phyloP scores from a whole-genome alignment of 2,329 filamentous ascomycete genomes.

The Colletotrichum godetiae region DNA sequence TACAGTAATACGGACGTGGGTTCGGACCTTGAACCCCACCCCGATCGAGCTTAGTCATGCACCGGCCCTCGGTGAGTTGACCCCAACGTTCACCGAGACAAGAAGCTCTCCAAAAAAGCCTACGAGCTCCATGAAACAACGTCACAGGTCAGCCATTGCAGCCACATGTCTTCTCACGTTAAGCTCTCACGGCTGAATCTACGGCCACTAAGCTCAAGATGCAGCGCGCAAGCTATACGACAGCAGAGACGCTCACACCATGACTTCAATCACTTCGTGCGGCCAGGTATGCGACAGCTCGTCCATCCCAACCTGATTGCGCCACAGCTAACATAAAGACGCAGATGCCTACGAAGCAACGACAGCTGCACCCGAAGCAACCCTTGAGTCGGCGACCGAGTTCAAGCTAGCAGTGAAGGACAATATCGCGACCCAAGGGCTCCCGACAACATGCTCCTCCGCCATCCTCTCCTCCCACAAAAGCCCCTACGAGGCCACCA shows the following conservation, averaged over 20 bases:
- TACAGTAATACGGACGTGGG: not conserved
- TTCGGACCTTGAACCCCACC: not conserved
- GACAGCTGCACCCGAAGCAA: not conserved
- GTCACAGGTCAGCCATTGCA: slow-evolving; percentile 8
- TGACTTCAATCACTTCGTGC: slow-evolving; percentile 35
- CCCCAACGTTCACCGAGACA: not conserved
- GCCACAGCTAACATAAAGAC: not conserved
- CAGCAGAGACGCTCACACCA: not conserved
- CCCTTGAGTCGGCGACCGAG: not conserved
- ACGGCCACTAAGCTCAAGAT: slow-evolving; percentile 2
- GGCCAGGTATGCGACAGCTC: slow-evolving; percentile 8
- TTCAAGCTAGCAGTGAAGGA: slow-evolving; percentile 76
- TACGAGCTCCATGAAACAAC: not conserved
- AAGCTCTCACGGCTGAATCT: slow-evolving; percentile 30
- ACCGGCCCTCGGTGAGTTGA: not conserved
- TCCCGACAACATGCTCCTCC: slow-evolving; percentile 88
- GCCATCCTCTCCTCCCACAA: slow-evolving; percentile 75
- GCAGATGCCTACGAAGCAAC: slow-evolving; percentile 1
- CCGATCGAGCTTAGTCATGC: slow-evolving; percentile 8
- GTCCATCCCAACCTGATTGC: not conserved
- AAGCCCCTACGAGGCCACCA: slow-evolving; percentile 85
- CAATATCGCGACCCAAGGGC: slow-evolving; percentile 75
- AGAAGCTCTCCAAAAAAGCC: not conserved
- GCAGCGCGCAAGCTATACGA: not conserved
- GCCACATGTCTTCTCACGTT: slow-evolving; percentile 35